These are phyloP conservation scores for Cardamine chenopodiifolia DNA, from an alignment of 345 rosid genomes.

Conservation along the genomic window DNA sequence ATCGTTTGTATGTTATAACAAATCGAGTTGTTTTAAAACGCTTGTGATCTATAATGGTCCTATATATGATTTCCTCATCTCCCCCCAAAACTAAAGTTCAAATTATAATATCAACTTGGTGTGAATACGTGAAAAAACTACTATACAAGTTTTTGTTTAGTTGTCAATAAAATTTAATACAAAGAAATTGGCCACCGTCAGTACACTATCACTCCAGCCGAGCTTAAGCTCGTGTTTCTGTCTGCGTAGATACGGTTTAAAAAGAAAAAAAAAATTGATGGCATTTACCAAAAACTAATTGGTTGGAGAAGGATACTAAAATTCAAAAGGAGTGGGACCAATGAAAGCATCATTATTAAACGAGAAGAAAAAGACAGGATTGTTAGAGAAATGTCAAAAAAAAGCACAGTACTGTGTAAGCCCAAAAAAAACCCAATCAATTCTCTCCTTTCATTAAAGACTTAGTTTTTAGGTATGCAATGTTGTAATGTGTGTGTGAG, in stretches of 20 bases:
- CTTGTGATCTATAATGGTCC: not conserved
- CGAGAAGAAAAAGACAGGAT: slow-evolving; percentile 41
- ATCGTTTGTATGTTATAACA: not conserved
- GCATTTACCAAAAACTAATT: not conserved
- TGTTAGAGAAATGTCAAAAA: slow-evolving; percentile 34
- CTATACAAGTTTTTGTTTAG: not conserved
- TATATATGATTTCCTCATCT: slow-evolving; percentile 1
- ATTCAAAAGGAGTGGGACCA: slow-evolving; percentile 41
- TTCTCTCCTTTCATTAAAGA: slow-evolving; percentile 38
- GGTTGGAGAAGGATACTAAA: slow-evolving; percentile 21
- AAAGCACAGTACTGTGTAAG: slow-evolving; percentile 35
- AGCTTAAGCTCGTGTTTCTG: not conserved
- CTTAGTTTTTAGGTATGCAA: slow-evolving; percentile 23
- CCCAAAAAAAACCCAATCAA: slow-evolving; percentile 12
- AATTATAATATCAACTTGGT: not conserved
- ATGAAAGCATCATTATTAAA: slow-evolving; percentile 40
- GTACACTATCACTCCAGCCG: slow-evolving; percentile 35
- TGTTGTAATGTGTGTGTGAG: slow-evolving; percentile 29
- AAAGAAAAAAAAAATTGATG: slow-evolving; percentile 5
- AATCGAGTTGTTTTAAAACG: not conserved
- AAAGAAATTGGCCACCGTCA: slow-evolving; percentile 31
- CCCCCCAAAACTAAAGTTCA: not conserved
- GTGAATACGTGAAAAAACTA: slow-evolving; percentile 19
- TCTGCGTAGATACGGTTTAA: not conserved
- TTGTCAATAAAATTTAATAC: not conserved